Evolutionary conservation across 306 rosid species (phyloP), one percentile per base, ranked within the genome.

Genomic region (Rosa chinensis): DNA sequence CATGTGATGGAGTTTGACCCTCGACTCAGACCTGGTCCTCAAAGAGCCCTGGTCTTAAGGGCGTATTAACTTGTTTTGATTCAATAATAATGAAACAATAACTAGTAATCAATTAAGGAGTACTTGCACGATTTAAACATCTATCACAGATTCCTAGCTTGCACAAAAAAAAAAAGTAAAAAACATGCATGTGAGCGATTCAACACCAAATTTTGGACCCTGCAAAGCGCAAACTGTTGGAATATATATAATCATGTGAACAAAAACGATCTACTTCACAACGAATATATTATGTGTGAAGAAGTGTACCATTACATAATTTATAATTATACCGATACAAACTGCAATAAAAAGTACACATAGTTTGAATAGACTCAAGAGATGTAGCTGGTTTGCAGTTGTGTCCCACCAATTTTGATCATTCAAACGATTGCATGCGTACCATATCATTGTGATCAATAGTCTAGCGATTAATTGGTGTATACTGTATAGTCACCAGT

Each of bases 21-120:
- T 37, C 25, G 47, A 66, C 20, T 37, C 25, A 1, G 70, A 66
- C 47, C 70, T 37, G 70, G 47, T 66, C 47, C 21, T 16, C 47
- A 66, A 21, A 35, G 66, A 77, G 66, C 80, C 80, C 74, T 39
- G 80, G 43, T 50, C 74, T 77, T 67, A 20, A 48, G 64, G 79
- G 23, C 52, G 3, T 21, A 45, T 50, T 25, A 64, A 62, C 67
- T 12, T 25, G 40, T 25, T 62, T 28, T 14, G 42, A 62, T 63
- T 63, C 69, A 0, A 53, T 18, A 32, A 32, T 32, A 32, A 32
- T 32, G 37, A 32, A 32, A 32, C 37, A 32, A 32, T 32, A 32
- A 5, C 18, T 8, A 53, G 6, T 5, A 63, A 37, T 28, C 68
- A 12, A 35, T 61, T 25, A 32, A 23, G 16, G 18, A 62, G 4